A percentile compares a stretch with the other conserved stretches of the same genome.
phyloP scores from a whole-genome alignment of 2,329 filamentous ascomycete genomes.

The Chaetomium globosum region DNA sequence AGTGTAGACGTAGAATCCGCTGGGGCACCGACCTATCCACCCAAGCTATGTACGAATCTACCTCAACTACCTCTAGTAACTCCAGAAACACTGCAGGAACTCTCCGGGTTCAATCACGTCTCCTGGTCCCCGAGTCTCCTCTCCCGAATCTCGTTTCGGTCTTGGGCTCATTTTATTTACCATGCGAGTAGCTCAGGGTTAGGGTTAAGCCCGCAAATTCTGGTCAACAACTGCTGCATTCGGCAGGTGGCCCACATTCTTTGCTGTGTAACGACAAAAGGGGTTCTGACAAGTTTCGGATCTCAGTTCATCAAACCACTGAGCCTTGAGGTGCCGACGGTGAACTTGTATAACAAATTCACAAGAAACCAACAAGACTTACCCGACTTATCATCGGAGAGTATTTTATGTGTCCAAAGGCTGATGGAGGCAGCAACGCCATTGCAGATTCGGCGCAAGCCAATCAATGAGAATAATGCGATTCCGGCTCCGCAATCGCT shows the following conservation, averaged over 20 bases:
- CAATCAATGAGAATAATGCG: slow-evolving; percentile 2
- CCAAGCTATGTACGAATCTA: no score
- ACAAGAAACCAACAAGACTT: background rate
- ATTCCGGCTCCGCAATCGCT: background rate
- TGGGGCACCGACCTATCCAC: no score
- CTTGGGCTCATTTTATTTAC: background rate
- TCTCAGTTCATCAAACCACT: background rate
- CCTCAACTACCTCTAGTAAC: no score
- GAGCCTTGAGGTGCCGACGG: background rate
- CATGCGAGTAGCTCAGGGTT: background rate
- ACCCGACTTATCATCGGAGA: background rate
- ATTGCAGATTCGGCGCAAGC: slow-evolving; percentile 27
- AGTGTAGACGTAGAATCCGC: no score
- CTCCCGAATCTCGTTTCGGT: background rate
- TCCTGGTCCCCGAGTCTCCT: no score
- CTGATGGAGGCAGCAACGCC: background rate
- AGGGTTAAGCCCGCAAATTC: background rate
- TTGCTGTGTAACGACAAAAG: background rate
- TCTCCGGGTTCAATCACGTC: no score
- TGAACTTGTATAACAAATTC: background rate
- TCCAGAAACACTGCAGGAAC: no score
- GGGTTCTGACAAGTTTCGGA: background rate
- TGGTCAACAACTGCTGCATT: background rate
- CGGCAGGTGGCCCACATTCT: background rate
- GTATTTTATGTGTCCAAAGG: background rate